phyloP scores from a whole-genome alignment of 257 asterid genomes.

The Echium plantagineum region DNA sequence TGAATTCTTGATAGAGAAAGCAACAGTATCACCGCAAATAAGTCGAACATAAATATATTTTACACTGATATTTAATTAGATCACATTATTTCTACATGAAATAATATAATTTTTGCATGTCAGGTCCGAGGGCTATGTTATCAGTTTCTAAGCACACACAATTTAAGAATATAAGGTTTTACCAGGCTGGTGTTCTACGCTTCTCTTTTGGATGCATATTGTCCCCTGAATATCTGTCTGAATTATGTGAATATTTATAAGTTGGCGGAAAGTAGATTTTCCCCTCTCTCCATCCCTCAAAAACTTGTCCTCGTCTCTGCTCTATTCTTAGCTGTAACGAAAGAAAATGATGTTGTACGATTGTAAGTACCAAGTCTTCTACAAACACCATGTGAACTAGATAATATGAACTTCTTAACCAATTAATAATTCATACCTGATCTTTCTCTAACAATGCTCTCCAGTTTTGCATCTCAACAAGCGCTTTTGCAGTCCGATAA shows the following conservation, averaged over 20 bases:
- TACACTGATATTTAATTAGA: not conserved
- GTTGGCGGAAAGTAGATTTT: conserved; percentile 96
- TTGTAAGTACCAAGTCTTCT: not conserved
- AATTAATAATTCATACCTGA: conserved; percentile 43
- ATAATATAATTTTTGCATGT: not conserved
- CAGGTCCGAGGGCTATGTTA: not conserved
- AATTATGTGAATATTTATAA: conserved; percentile 82
- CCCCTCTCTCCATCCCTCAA: conserved; percentile 97
- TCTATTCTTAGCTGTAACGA: conserved; percentile 60
- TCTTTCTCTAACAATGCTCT: conserved; percentile 85
- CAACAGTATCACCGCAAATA: not conserved
- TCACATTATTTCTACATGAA: too few species aligned
- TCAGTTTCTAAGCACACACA: not conserved
- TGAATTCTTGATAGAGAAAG: conserved; percentile 12
- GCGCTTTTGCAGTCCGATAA: conserved; percentile 91
- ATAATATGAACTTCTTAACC: not conserved
- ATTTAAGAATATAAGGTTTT: conserved; percentile 9
- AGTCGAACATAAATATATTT: not conserved
- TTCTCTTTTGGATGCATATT: conserved; percentile 95
- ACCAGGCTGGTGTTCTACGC: conserved; percentile 98
- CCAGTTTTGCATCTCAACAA: conserved; percentile 98
- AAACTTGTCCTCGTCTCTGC: conserved; percentile 87
- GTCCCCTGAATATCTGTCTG: conserved; percentile 93
- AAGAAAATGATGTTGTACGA: conserved; percentile 11
- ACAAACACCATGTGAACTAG: conserved; percentile 1